A percentile compares a stretch with the other conserved stretches of the same genome.
phyloP scores from a whole-genome alignment of 2,329 filamentous ascomycete species.

The Colletotrichum sp. region DNA sequence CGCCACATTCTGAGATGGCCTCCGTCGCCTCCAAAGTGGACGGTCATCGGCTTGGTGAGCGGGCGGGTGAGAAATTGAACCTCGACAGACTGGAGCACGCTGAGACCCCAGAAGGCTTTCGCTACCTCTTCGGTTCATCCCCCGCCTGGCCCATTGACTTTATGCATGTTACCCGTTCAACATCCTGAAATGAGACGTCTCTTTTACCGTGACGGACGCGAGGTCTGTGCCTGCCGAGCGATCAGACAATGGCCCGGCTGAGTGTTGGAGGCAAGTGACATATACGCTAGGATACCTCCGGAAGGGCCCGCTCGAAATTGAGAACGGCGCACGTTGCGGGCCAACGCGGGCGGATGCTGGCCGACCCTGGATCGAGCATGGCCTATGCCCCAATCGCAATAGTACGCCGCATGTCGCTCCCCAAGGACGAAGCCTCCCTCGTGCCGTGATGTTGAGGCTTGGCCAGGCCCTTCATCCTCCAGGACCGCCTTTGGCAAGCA shows the following conservation, averaged over 20 bases:
- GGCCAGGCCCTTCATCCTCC: background rate
- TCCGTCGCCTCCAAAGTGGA: background rate
- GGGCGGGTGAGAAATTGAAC: background rate
- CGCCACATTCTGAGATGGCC: background rate
- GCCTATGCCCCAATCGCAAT: slow-evolving; percentile 10
- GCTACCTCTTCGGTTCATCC: background rate
- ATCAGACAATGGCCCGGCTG: slow-evolving; percentile 7
- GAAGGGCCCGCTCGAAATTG: slow-evolving; percentile 19
- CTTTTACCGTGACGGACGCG: slow-evolving; percentile 1
- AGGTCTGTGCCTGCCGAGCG: slow-evolving; percentile 14
- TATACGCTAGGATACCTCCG: slow-evolving; percentile 4
- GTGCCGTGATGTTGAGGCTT: background rate
- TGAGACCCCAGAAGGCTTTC: background rate
- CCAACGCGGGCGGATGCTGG: slow-evolving; percentile 18
- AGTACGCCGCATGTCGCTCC: background rate
- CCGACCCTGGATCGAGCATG: slow-evolving; percentile 2
- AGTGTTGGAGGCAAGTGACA: background rate
- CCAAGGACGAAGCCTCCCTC: background rate
- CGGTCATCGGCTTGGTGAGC: background rate
- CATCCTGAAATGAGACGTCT: background rate
- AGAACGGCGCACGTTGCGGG: slow-evolving; percentile 19
- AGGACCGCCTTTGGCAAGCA: background rate
- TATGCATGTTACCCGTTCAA: background rate
- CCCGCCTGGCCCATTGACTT: background rate
- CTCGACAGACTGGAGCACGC: background rate